Evolutionary conservation across 2,329 filamentous ascomycete species (phyloP), one percentile per base, ranked within the genome.

Genomic region (Alternaria sp.): DNA sequence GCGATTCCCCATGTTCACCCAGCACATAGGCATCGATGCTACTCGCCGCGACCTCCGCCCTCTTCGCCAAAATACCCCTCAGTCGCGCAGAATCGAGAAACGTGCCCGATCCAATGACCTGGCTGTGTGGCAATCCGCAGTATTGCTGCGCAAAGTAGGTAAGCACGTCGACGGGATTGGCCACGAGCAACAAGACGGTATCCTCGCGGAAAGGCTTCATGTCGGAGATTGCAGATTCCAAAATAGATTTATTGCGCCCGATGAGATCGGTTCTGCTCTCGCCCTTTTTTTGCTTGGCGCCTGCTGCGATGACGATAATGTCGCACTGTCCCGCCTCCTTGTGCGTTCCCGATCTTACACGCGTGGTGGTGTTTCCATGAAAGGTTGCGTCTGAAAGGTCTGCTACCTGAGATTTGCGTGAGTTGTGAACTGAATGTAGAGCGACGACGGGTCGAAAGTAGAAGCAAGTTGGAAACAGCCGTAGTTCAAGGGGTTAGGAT

Each of bases 291-390:
- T 70, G 66, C 36, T 68, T 68, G 2, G 68, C 68, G 5, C 68
- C 68, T 0, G 66, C 68, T 0, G 68, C 63, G 12, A 70, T 66
- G n/a, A 70, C 65, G 8, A 69, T 48, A 9, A 70, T 66, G 39
- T 70, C 65, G 62, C 62, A 66, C 24, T 70, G 66, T 0, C 68
- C 68, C 2, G 68, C 68, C 39, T 70, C 66, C n/a, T 67, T 67
- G 54, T 69, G 68, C 20, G 68, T 70, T 0, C 66, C 68, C 2
- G 68, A 57, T 42, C 68, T 59, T 9, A 70, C 44, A 11, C 62
- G 43, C 5, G 65, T 66, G 24, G 54, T 64, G 0, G 66, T 69
- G 49, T 69, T 65, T 41, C 63, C 65, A 32, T 70, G 66, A 26
- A 66, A 69, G 5, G 68, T 64, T 0, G 64, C 64, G 7, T 67